Evolutionary conservation across 768 basidiomycete species (phyloP).

Genomic region (Hortiboletus flavorubellus): DNA sequence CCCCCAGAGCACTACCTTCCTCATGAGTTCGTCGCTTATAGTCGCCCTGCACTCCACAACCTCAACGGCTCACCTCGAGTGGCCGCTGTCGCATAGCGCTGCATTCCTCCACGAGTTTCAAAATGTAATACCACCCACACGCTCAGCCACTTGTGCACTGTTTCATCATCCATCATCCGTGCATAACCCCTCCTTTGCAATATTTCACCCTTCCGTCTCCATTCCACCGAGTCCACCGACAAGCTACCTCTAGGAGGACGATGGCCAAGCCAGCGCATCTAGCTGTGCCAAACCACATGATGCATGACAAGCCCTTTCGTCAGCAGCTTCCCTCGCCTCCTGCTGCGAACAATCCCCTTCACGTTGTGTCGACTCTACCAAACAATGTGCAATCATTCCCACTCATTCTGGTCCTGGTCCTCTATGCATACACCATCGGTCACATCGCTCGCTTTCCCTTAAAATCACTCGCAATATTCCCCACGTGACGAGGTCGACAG

Average conservation of each 20-base stretch:
- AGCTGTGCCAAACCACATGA: conserved; percentile 22
- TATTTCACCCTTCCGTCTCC: conserved; percentile 40
- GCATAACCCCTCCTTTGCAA: conserved; percentile 62
- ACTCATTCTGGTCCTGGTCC: conserved; percentile 43
- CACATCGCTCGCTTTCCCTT: conserved; percentile 43
- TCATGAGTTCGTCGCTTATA: conserved; percentile 76
- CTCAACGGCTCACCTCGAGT: conserved; percentile 61
- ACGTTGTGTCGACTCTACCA: conserved; percentile 20
- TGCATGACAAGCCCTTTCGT: conserved; percentile 7
- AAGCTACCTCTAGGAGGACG: conserved; percentile 39
- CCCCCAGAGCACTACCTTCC: conserved; percentile 76
- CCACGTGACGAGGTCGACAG: conserved; percentile 55
- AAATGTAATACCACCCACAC: conserved; percentile 78
- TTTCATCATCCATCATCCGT: conserved; percentile 65
- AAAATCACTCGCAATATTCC: conserved; percentile 43
- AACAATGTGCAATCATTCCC: conserved; percentile 38
- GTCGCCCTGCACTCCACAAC: conserved; percentile 74
- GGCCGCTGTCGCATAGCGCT: conserved; percentile 55
- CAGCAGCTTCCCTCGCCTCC: conserved; percentile 11
- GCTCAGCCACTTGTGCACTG: conserved; percentile 58
- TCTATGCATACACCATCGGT: conserved; percentile 55
- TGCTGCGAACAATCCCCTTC: conserved; percentile 8
- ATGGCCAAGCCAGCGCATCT: conserved; percentile 12
- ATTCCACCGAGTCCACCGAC: conserved; percentile 49
- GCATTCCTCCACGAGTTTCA: conserved; percentile 48